Conservation (phyloP, 2,329 filamentous ascomycete species). For the Nothophaeocryptopus gaeumannii region DNA sequence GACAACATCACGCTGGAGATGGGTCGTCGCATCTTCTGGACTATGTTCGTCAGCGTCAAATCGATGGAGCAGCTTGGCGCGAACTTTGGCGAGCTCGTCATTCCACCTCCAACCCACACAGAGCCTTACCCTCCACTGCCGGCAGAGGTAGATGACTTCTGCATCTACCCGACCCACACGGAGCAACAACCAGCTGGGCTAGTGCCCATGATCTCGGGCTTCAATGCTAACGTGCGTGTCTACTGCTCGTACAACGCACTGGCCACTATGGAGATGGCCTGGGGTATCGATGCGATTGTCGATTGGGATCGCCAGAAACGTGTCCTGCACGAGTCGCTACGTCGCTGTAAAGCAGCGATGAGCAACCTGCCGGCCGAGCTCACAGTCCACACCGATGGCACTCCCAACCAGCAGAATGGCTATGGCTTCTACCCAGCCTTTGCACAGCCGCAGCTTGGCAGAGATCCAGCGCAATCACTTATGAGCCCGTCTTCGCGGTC, state of each 20-base stretch:
- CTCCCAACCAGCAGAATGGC: constrained; percentile 26
- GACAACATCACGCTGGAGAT: constrained; percentile 54
- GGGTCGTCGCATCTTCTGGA: constrained; percentile 71
- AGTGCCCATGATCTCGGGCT: constrained; percentile 71
- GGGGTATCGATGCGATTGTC: constrained; percentile 72
- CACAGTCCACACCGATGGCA: constrained; percentile 51
- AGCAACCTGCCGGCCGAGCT: constrained; percentile 68
- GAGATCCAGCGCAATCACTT: constrained; percentile 29
- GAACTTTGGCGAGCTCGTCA: constrained; percentile 66
- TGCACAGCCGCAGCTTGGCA: constrained; percentile 23
- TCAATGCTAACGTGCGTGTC: constrained; percentile 74
- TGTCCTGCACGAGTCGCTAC: constrained; percentile 68
- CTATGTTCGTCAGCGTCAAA: constrained; percentile 70
- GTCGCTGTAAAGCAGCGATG: constrained; percentile 66
- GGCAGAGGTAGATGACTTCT: constrained; percentile 79
- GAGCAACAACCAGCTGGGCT: constrained; percentile 65
- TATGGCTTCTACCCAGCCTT: constrained; percentile 25
- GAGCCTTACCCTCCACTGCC: constrained; percentile 78
- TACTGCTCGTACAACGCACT: constrained; percentile 78
- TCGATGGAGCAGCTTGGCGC: constrained; percentile 73
- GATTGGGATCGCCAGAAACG: constrained; percentile 74
- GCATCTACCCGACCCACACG: constrained; percentile 69
- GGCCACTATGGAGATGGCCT: constrained; percentile 76
- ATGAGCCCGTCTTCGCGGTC: constrained; percentile 34
- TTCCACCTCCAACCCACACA: constrained; percentile 71